phyloP scores from a whole-genome alignment of 2,329 filamentous ascomycete species.

The Aspergillus uvarum region DNA sequence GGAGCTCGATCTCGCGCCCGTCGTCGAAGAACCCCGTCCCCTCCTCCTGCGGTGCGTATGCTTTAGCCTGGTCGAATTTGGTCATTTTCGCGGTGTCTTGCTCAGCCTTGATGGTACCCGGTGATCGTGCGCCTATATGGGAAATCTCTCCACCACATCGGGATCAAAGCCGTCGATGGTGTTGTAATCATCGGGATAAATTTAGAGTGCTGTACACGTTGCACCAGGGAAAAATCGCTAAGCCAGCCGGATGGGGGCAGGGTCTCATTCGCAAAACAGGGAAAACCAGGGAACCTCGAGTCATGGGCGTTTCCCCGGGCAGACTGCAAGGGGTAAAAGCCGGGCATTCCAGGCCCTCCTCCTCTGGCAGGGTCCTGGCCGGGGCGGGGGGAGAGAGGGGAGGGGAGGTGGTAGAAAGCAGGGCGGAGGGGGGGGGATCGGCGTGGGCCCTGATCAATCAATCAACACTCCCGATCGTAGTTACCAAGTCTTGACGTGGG shows the following conservation, averaged over 20 bases:
- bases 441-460: background rate
- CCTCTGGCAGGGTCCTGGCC: background rate
- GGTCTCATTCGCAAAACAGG: background rate
- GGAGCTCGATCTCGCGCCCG: constrained; percentile 69
- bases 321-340: background rate
- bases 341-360: background rate
- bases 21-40: constrained; percentile 49
- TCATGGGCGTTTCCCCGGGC: background rate
- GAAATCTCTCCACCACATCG: background rate
- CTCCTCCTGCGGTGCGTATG: background rate
- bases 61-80: background rate
- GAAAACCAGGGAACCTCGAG: background rate
- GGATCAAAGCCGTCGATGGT: background rate
- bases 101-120: background rate
- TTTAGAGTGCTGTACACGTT: background rate
- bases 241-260: background rate
- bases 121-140: background rate
- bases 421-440: too few relatives aligned
- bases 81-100: background rate
- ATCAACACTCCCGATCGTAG: background rate
- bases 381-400: too few relatives aligned
- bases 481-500: background rate
- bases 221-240: background rate
- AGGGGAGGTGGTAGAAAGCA: too few relatives aligned
- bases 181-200: background rate